Evolutionary conservation across 2,329 filamentous ascomycete genomes (phyloP).

Genomic region (Botrytis tulipae): DNA sequence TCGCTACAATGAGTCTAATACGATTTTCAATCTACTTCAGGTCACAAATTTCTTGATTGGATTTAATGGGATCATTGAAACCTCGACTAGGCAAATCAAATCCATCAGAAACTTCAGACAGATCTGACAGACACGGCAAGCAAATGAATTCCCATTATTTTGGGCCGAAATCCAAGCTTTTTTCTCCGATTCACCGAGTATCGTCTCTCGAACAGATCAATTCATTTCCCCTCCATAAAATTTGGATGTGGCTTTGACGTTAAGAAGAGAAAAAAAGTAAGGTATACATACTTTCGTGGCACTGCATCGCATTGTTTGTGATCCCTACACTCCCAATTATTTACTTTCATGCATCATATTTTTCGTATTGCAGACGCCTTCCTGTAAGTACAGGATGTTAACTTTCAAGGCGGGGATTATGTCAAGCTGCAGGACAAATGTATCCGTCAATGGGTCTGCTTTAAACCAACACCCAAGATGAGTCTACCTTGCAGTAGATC

Average conservation of each 20-base stretch:
- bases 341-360: slow-evolving; percentile 5
- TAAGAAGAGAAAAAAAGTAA: slow-evolving; percentile 6
- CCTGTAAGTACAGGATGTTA: slow-evolving; percentile 19
- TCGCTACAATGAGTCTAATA: slow-evolving; percentile 11
- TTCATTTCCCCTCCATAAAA: slow-evolving; percentile 13
- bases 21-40: slow-evolving; percentile 11
- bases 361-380: slow-evolving; percentile 21
- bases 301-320: slow-evolving; percentile 17
- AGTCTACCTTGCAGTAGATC: slow-evolving; percentile 17
- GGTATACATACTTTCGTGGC: slow-evolving; percentile 12
- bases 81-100: slow-evolving; percentile 12
- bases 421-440: slow-evolving; percentile 14
- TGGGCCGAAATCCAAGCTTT: slow-evolving; percentile 19
- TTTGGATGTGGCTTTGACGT: slow-evolving; percentile 18
- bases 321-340: slow-evolving; percentile 14
- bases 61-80: background rate
- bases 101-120: background rate
- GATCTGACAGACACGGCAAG: slow-evolving; percentile 8
- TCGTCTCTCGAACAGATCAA: background rate
- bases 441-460: slow-evolving; percentile 19
- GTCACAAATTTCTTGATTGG: slow-evolving; percentile 17
- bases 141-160: slow-evolving; percentile 6
- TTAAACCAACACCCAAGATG: slow-evolving; percentile 10
- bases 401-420: slow-evolving; percentile 13
- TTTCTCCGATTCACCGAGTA: slow-evolving; percentile 13